Conservation (phyloP, 2,329 filamentous ascomycete species). For the Cryphonectria nitschkei region DNA sequence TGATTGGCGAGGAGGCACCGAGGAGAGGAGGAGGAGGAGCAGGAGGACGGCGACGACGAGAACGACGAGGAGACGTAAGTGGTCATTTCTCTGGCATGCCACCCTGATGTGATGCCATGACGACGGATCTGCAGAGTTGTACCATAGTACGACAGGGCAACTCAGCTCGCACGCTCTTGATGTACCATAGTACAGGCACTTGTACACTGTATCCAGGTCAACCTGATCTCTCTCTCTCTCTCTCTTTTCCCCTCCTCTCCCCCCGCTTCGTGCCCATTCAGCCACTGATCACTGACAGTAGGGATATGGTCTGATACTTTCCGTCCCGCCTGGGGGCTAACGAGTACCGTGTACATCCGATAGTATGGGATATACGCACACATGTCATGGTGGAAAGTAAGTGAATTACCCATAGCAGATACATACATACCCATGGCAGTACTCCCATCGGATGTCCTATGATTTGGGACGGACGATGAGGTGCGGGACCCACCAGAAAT, state of each 20-base stretch:
- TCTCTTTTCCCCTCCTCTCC: too few species aligned
- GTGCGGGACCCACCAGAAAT: neutral
- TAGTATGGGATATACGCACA: neutral
- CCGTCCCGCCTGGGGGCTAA: neutral
- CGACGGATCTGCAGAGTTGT: neutral
- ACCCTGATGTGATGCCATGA: neutral
- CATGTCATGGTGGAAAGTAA: neutral
- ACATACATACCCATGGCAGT: neutral
- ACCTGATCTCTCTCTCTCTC: neutral
- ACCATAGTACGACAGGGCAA: neutral
- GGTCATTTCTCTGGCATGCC: neutral
- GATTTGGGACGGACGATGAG: neutral
- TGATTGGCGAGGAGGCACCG: constrained; percentile 18
- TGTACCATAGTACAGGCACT: neutral
- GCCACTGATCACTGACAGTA: neutral
- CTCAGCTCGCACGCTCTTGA: neutral
- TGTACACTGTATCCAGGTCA: neutral
- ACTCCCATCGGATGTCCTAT: neutral
- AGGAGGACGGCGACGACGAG: neutral
- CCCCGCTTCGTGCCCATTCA: neutral
- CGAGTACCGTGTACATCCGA: neutral
- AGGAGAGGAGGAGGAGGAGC: neutral
- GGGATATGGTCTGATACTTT: neutral
- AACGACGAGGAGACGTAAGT: neutral
- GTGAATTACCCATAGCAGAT: neutral